Percentiles rank a stretch among this genome's conserved stretches.
Evolutionary conservation across 441 rosid genomes (phyloP).

Genomic region (Kokia cookei): DNA sequence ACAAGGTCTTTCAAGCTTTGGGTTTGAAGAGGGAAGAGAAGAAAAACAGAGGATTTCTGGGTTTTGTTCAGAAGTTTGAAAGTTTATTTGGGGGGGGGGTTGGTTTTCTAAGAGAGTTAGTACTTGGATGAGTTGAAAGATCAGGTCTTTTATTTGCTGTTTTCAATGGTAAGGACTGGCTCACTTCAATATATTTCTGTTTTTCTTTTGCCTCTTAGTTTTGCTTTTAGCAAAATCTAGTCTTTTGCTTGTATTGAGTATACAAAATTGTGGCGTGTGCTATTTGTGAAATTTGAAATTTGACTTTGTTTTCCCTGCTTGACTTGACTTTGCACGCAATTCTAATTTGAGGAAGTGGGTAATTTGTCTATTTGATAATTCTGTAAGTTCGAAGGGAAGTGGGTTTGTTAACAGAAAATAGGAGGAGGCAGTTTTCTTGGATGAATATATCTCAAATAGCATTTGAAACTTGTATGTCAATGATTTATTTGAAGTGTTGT

Average conservation of each 20-base stretch:
- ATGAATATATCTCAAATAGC: background rate
- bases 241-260: background rate
- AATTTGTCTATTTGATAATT: background rate
- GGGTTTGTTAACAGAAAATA: background rate
- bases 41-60: background rate
- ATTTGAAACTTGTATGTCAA: background rate
- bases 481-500: background rate
- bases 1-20: background rate
- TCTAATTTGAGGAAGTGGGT: background rate
- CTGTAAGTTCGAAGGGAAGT: background rate
- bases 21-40: background rate
- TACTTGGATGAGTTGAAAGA: constrained; percentile 23
- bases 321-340: constrained; percentile 1
- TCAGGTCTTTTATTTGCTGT: constrained; percentile 16
- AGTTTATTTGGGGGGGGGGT: background rate
- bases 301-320: background rate
- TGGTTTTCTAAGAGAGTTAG: background rate
- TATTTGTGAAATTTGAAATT: background rate
- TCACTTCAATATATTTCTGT: background rate
- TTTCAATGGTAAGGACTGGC: constrained; percentile 26
- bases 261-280: background rate
- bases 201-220: background rate
- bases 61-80: background rate
- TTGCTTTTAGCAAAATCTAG: background rate
- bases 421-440: background rate